These are phyloP conservation scores for Fusarium luffae DNA, from an alignment of 2,329 filamentous ascomycete species.

Conservation along the genomic window DNA sequence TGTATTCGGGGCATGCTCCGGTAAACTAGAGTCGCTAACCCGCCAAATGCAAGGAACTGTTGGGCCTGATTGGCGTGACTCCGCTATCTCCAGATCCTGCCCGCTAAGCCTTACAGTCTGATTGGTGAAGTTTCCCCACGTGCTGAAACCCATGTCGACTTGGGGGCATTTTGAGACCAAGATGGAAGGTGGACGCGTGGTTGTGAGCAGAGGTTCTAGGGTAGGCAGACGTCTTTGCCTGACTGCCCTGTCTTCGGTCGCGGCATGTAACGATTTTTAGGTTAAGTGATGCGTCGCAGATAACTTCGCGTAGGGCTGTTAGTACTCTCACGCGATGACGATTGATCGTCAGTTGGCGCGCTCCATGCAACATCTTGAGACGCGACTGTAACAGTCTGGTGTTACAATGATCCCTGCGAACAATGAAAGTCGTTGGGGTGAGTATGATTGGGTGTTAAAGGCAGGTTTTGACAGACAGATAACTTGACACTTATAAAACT, in stretches of 20 bases:
- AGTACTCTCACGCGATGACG: background rate
- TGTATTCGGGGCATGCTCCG: background rate
- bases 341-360: background rate
- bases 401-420: background rate
- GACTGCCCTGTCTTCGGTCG: background rate
- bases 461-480: background rate
- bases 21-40: background rate
- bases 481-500: background rate
- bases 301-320: background rate
- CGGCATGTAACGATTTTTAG: background rate
- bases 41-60: background rate
- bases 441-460: accelerated
- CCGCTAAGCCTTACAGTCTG: background rate
- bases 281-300: background rate
- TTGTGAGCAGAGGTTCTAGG: background rate
- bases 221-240: background rate
- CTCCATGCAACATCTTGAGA: background rate
- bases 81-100: background rate
- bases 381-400: background rate
- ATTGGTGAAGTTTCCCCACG: background rate
- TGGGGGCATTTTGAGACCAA: background rate
- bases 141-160: background rate
- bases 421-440: accelerated
- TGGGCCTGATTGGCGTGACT: background rate
- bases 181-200: background rate